These are phyloP conservation scores for Podospora bellae-mahoneyi DNA, from an alignment of 495 filamentous ascomycete genomes.

Conservation along the genomic window DNA sequence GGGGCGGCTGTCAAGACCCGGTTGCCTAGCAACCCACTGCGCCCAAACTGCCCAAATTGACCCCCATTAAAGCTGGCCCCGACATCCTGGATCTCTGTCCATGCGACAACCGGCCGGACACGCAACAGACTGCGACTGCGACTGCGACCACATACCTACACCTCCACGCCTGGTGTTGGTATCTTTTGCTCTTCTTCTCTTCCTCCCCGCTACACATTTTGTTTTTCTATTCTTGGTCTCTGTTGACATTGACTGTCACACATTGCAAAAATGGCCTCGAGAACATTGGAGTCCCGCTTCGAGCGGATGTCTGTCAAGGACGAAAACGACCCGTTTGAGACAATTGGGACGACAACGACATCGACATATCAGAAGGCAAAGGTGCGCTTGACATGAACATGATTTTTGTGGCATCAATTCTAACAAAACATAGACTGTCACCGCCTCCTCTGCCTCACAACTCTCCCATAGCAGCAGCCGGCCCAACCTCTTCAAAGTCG, in stretches of 20 bases:
- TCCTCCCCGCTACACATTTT: neutral
- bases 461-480: conserved; percentile 58
- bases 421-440: conserved; percentile 45
- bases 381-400: conserved; percentile 43
- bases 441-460: conserved; percentile 51
- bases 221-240: neutral
- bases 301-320: conserved; percentile 80
- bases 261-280: conserved; percentile 43
- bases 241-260: conserved; percentile 6
- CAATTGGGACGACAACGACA: conserved; percentile 35
- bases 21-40: neutral
- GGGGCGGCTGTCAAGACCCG: neutral
- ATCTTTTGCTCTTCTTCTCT: neutral
- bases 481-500: conserved; percentile 74
- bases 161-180: neutral
- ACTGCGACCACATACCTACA: neutral
- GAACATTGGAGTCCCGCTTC: conserved; percentile 69
- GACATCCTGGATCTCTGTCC: neutral
- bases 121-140: conserved; percentile 5
- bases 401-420: conserved; percentile 8
- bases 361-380: conserved; percentile 61
- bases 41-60: neutral
- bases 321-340: conserved; percentile 58
- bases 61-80: conserved; percentile 1
- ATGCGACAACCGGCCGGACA: conserved; percentile 2